These are phyloP conservation scores for Hyaloraphidium curvatum DNA, from an alignment of 192 early-diverging fungal genomes.

Conservation along the genomic window DNA sequence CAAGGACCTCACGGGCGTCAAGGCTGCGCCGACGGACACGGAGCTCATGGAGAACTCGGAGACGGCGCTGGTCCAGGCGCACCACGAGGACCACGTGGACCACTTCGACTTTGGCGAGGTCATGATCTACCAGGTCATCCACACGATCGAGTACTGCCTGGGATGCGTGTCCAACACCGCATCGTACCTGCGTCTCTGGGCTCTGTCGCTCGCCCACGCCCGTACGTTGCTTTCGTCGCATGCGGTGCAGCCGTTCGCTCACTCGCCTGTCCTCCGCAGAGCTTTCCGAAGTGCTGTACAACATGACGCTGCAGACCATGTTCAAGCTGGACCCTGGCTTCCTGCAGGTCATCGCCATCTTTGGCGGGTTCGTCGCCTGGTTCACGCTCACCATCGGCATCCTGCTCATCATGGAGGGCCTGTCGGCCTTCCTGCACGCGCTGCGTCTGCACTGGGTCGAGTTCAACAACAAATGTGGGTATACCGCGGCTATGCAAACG, in stretches of 20 bases:
- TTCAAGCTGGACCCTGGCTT: too few species aligned
- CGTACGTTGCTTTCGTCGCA: conserved; percentile 31
- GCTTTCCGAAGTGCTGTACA: conserved; percentile 90
- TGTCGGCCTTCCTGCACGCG: conserved; percentile 74
- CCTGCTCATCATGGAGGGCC: conserved; percentile 68
- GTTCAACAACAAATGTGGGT: conserved; percentile 1
- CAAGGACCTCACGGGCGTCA: too few species aligned
- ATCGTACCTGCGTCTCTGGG: conserved; percentile 97
- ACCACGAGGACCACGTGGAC: conserved; percentile 1
- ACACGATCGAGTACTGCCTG: conserved; percentile 96
- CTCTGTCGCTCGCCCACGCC: conserved; percentile 89
- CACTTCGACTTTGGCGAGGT: conserved; percentile 89
- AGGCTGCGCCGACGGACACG: too few species aligned
- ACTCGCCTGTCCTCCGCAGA: conserved; percentile 22
- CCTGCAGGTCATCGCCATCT: conserved; percentile 15
- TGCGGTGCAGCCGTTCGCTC: not conserved
- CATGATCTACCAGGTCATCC: conserved; percentile 94
- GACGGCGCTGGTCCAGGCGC: not conserved
- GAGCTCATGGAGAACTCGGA: too few species aligned
- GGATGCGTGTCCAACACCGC: conserved; percentile 95
- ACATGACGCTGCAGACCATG: conserved; percentile 56
- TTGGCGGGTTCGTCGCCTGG: conserved; percentile 68
- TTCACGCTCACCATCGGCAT: conserved; percentile 63
- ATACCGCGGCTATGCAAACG: not conserved
- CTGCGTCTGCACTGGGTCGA: conserved; percentile 70